Conservation (phyloP, 2,329 filamentous ascomycete species). For the Exophiala calicioides region DNA sequence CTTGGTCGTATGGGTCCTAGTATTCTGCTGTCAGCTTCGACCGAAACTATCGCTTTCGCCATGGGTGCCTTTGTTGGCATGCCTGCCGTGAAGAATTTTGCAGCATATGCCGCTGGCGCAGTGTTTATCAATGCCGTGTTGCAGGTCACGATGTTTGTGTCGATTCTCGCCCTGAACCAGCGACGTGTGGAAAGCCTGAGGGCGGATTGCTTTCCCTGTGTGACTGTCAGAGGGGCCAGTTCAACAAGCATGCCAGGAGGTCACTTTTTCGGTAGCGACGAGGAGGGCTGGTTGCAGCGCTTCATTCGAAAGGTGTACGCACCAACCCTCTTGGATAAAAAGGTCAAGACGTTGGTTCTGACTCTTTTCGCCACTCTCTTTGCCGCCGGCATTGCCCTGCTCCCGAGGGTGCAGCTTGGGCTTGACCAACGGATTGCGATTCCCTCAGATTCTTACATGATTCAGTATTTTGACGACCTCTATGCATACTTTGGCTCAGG, state of each 20-base stretch:
- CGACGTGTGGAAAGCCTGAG: conserved; percentile 82
- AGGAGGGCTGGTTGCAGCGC: conserved; percentile 78
- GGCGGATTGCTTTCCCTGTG: conserved; percentile 88
- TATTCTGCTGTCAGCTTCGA: conserved; percentile 90
- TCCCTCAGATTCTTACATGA: conserved; percentile 89
- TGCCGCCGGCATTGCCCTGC: conserved; percentile 77
- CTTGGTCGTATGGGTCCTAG: conserved; percentile 97
- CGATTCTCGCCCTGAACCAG: conserved; percentile 88
- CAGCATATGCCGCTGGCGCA: conserved; percentile 90
- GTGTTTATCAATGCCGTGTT: conserved; percentile 97
- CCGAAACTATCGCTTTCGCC: conserved; percentile 90
- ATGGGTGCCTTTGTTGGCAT: conserved; percentile 93
- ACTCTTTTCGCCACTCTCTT: conserved; percentile 85
- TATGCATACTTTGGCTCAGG: conserved; percentile 90
- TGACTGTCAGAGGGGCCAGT: conserved; percentile 75
- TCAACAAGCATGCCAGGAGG: conserved; percentile 64
- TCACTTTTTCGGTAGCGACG: conserved; percentile 71
- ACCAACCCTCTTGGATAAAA: conserved; percentile 74
- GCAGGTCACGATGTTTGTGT: conserved; percentile 96
- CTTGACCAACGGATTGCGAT: conserved; percentile 94
- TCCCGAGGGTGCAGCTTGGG: conserved; percentile 82
- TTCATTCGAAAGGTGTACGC: conserved; percentile 93
- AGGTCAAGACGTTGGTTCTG: conserved; percentile 74
- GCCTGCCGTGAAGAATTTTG: conserved; percentile 97
- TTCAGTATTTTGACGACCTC: conserved; percentile 93